Evolutionary conservation across 1,139 yeast species (phyloP), one percentile per base, ranked within the genome.

Genomic region (Pneumocystis jirovecii): DNA sequence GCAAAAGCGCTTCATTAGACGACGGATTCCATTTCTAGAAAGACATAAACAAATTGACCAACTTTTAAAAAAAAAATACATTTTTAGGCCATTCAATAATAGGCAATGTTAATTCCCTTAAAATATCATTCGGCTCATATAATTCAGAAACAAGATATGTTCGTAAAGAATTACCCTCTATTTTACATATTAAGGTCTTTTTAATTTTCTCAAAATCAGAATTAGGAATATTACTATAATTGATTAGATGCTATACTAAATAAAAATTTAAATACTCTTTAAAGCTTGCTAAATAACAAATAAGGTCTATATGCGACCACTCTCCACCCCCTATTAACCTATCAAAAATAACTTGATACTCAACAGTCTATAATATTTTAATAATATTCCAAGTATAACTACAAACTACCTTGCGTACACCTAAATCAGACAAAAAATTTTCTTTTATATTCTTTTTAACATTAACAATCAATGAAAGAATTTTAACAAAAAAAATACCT

Each of bases 221-320:
- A 12, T 25, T 19, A 17, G 67, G 67, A 7, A 65, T 65, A 42
- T 62, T 66, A 25, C 61, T 57, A 31, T 61, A 61, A n/a, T 57
- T 64, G 15, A 12, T 42, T 10, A 60, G 29, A 39, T 15, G 25
- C 17, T 50, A 50, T 50, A 25, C 57, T 34, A 50, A 21, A 42
- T 10, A 21, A 40, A 60, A 31, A 40, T 21, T 21, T 10, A 12
- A 21, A 40, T 40, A 60, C 61, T 42, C 44, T 40, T 60, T 42
- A 40, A 31, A 60, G 6, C 71, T 70, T 1, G 73, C 70, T 29
- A 77, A 69, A 65, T 78, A 77, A 37, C 71, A 71, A 37, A 77
- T 72, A 37, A 78, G 73, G 63, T 77, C 79, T 35, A 66, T 69
- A 2, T 76, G 73, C 1, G 76, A 71, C 79, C 80, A 77, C 39